A percentile compares a stretch with the other conserved stretches of the same genome.
phyloP scores from a whole-genome alignment of 2,329 filamentous ascomycete species.

The Fusarium albidum region DNA sequence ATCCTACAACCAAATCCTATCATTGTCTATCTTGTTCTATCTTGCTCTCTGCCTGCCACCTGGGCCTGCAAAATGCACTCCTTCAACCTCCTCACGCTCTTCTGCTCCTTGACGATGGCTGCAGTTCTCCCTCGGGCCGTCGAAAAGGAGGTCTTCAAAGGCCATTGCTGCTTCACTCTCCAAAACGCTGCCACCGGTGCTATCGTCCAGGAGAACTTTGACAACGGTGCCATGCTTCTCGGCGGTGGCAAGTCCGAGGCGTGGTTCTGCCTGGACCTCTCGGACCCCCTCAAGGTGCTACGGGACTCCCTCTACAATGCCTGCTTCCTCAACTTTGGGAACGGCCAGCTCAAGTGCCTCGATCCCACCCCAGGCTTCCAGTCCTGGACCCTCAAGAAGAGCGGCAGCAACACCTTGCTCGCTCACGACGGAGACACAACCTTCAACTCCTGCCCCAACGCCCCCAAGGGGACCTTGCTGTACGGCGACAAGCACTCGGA shows the following conservation, averaged over 20 bases:
- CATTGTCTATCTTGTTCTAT: constrained; percentile 4
- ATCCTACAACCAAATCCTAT: not conserved
- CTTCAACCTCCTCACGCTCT: constrained; percentile 28
- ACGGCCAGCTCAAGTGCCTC: constrained; percentile 42
- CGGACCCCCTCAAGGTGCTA: constrained; percentile 37
- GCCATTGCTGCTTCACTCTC: constrained; percentile 45
- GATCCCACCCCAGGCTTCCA: constrained; percentile 43
- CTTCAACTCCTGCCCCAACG: constrained; percentile 40
- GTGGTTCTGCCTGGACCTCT: constrained; percentile 45
- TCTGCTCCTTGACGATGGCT: constrained; percentile 30
- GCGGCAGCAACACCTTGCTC: constrained; percentile 33
- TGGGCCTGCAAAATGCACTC: constrained; percentile 31
- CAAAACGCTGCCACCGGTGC: constrained; percentile 36
- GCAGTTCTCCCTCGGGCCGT: constrained; percentile 33
- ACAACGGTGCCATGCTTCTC: constrained; percentile 41
- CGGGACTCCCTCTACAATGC: constrained; percentile 42
- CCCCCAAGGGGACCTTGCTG: constrained; percentile 35
- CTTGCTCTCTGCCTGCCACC: too few relatives aligned
- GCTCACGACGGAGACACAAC: constrained; percentile 34
- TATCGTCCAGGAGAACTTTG: constrained; percentile 38
- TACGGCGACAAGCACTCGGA: constrained; percentile 30
- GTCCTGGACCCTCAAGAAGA: constrained; percentile 39
- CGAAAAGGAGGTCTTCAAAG: constrained; percentile 25
- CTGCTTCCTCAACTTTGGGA: constrained; percentile 42
- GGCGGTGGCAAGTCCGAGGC: constrained; percentile 34